Evolutionary conservation across 805 yeast genomes (phyloP).

Genomic region (Kockiozyma suomiensis): DNA sequence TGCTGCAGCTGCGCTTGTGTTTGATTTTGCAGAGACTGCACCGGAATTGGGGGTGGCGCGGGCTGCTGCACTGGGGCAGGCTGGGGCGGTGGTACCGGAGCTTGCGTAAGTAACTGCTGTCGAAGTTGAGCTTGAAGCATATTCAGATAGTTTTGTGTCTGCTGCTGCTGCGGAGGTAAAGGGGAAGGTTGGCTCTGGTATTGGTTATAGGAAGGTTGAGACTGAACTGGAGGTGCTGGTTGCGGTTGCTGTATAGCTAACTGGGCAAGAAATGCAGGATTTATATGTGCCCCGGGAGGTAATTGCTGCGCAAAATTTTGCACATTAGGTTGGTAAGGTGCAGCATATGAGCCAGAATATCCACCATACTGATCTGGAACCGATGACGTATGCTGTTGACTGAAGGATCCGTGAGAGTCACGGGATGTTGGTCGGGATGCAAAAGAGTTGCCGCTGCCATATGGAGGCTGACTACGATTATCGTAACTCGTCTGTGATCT

Average conservation of each 20-base stretch:
- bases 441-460: background rate
- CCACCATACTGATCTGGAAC: background rate
- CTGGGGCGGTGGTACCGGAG: background rate
- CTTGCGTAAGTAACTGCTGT: conserved; percentile 11
- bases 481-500: background rate
- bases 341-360: background rate
- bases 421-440: background rate
- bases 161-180: conserved; percentile 12
- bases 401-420: background rate
- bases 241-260: conserved; percentile 7
- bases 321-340: background rate
- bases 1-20: conserved; percentile 26
- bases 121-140: conserved; percentile 14
- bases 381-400: background rate
- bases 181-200: background rate
- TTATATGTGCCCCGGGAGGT: conserved; percentile 32
- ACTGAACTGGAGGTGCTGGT: background rate
- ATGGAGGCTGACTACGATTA: background rate
- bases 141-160: conserved; percentile 1
- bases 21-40: conserved; percentile 14
- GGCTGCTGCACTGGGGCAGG: background rate
- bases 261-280: conserved; percentile 32
- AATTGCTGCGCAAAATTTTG: conserved; percentile 18
- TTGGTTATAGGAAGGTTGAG: background rate
- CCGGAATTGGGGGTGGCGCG: background rate